A percentile compares a stretch with the other conserved stretches of the same genome.
Evolutionary conservation across 1,284 basidiomycete genomes (phyloP).

Genomic region (Stygiomarasmius scandens): DNA sequence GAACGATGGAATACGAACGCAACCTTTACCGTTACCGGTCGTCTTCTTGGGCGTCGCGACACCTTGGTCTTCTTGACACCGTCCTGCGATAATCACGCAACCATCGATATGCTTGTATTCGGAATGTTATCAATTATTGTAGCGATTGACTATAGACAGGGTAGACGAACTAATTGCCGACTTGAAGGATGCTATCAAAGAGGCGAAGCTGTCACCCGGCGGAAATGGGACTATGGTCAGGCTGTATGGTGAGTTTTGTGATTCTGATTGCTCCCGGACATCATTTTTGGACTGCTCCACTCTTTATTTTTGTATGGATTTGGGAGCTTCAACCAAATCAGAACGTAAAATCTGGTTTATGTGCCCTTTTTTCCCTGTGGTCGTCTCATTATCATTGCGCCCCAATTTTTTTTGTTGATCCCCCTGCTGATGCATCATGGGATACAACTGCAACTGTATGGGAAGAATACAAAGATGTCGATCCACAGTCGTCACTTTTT

Average conservation of each 20-base stretch:
- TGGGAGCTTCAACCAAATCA: too few species aligned
- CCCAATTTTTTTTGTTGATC: neutral
- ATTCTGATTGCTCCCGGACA: neutral
- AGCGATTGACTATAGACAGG: slow-evolving; percentile 78
- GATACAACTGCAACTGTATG: neutral
- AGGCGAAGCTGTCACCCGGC: slow-evolving; percentile 58
- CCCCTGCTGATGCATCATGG: too few species aligned
- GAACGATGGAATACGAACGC: neutral
- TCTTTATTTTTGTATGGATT: too few species aligned
- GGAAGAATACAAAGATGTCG: too few species aligned
- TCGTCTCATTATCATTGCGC: neutral
- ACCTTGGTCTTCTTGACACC: neutral
- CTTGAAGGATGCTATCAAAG: slow-evolving; percentile 74
- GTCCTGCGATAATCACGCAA: neutral
- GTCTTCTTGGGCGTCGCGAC: neutral
- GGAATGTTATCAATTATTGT: neutral
- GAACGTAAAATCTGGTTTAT: too few species aligned
- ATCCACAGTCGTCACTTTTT: too few species aligned
- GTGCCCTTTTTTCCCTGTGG: neutral
- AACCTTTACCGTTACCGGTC: neutral
- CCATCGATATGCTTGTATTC: neutral
- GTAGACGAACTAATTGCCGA: slow-evolving; percentile 82
- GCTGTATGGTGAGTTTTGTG: slow-evolving; percentile 72
- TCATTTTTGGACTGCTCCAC: too few species aligned
- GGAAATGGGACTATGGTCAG: slow-evolving; percentile 84